Evolutionary conservation across 371 early-diverging fungal genomes (phyloP), one percentile per base, ranked within the genome.

Genomic region (Funneliformis caledonium): DNA sequence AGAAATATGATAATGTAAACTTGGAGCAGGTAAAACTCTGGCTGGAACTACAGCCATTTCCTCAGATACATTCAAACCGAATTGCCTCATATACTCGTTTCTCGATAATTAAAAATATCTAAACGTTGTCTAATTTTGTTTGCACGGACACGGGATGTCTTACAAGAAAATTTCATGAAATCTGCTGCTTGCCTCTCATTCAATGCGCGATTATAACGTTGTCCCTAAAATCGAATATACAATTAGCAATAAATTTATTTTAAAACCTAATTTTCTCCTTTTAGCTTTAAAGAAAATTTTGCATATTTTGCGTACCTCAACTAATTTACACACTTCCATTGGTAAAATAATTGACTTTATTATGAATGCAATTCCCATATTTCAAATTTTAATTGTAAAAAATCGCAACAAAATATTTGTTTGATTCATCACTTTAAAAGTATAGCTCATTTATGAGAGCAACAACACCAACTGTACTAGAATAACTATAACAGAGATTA

Each of bases 161-260:
- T 91, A 82, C 94, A 93, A 0, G 96, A 93, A 82, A 95, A 94
- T 81, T 91, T 93, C 85, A 98, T 96, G 95, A 97, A 96, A 68
- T 96, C 95, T 0, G 95, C 92, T 0, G 96, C 96, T 88, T 97
- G 93, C 45, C 85, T 87, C 60, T 95, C 95, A 82, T 93, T 92
- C 33, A 96, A 85, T 84, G 94, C 94, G 82, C 93, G 88, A 78
- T 87, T 83, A 82, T 89, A 90, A 37, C 94, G 90, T 86, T 96
- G 96, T 65, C 95, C 95, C 75, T 90, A 87, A 48, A 87, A 26
- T 91, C 6, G 4, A 68, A 16, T 4, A 0, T 0, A 26, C 10
- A 16, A 14, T 11, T n/a, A 62, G 10, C 22, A 9, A 64, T 6
- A 11, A 11, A 11, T 64, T 64, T 4, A 37, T 37, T 37, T 37